These are phyloP conservation scores for Aspergillus sparsus DNA, from an alignment of 495 filamentous ascomycete species.

Conservation along the genomic window DNA sequence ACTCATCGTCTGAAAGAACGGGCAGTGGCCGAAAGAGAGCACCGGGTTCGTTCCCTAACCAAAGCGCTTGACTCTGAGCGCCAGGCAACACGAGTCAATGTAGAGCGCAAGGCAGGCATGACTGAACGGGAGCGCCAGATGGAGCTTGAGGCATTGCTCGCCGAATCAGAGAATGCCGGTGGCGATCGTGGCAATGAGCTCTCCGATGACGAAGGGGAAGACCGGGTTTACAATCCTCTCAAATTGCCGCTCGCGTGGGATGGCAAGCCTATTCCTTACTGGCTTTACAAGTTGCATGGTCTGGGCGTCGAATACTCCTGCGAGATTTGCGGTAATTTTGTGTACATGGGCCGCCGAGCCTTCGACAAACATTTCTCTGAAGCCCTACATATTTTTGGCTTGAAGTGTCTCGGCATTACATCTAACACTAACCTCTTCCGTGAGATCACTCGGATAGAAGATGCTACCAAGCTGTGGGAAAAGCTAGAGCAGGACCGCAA, in stretches of 20 bases:
- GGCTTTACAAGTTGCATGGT: constrained; percentile 96
- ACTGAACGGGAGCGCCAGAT: constrained; percentile 91
- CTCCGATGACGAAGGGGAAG: constrained; percentile 66
- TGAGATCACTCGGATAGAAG: constrained; percentile 89
- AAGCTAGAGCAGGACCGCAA: constrained; percentile 88
- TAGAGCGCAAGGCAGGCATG: constrained; percentile 93
- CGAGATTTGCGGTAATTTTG: constrained; percentile 96
- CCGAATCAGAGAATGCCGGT: constrained; percentile 50
- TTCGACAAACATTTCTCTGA: constrained; percentile 99
- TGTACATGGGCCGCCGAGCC: constrained; percentile 92
- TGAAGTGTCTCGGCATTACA: constrained; percentile 91
- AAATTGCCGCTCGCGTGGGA: constrained; percentile 97
- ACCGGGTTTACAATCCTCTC: constrained; percentile 93
- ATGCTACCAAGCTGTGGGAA: constrained; percentile 86
- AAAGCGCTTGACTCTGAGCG: constrained; percentile 75
- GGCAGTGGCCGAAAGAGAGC: constrained; percentile 86
- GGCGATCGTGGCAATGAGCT: constrained; percentile 59
- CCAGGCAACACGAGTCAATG: constrained; percentile 83
- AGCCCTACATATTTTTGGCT: constrained; percentile 83
- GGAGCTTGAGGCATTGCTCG: constrained; percentile 85
- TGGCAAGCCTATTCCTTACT: constrained; percentile 97
- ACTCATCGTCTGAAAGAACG: constrained; percentile 75
- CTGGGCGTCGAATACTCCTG: constrained; percentile 93
- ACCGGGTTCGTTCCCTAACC: constrained; percentile 73
- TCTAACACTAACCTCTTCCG: constrained; percentile 84